Evolutionary conservation across 1,139 yeast species (phyloP).

Genomic region (Lodderomyces jiufengensis): DNA sequence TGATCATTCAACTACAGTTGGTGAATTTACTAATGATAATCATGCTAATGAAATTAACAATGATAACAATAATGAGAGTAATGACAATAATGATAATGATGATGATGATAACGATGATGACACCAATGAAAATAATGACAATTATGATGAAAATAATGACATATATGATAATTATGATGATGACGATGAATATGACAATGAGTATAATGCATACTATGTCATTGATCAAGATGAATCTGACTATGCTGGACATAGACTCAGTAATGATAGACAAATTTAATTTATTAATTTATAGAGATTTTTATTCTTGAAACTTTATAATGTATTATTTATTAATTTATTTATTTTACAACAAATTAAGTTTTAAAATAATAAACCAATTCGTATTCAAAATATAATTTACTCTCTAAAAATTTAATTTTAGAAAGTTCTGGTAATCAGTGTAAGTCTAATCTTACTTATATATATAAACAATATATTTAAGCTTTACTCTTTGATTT

Average conservation of each 20-base stretch:
- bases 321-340: background rate
- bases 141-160: background rate
- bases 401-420: too few relatives aligned
- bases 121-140: background rate
- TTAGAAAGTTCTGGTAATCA: too few relatives aligned
- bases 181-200: conserved; percentile 28
- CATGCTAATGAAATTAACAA: background rate
- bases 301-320: background rate
- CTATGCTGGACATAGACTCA: background rate
- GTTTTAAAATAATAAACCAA: too few relatives aligned
- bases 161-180: conserved; percentile 6
- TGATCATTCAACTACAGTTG: background rate
- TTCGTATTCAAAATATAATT: too few relatives aligned
- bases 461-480: too few relatives aligned
- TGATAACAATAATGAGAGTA: background rate
- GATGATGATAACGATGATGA: background rate
- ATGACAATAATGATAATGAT: background rate
- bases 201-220: conserved; percentile 26
- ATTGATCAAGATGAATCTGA: conserved; percentile 12
- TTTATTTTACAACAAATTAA: background rate
- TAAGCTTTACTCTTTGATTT: too few relatives aligned
- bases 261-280: background rate
- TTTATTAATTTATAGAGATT: background rate
- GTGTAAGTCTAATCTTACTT: too few relatives aligned
- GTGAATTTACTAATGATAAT: background rate